These are phyloP conservation scores for Betula pendula DNA, from an alignment of 306 rosid species.

Conservation along the genomic window DNA sequence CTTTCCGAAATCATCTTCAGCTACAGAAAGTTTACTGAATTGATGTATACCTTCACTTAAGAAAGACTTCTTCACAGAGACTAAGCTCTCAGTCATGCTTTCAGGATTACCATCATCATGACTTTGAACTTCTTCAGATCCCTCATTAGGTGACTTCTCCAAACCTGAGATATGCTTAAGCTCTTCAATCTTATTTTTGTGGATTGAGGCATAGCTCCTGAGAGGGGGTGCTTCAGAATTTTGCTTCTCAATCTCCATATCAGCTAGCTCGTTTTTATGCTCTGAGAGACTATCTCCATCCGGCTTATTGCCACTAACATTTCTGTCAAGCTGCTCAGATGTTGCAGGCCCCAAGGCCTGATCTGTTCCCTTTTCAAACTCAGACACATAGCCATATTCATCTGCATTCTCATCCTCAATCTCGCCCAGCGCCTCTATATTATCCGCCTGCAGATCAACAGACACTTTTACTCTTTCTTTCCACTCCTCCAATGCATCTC, in stretches of 20 bases:
- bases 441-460: slow-evolving; percentile 57
- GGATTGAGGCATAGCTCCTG: slow-evolving; percentile 35
- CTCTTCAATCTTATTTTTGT: slow-evolving; percentile 45
- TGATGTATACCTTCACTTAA: slow-evolving; percentile 43
- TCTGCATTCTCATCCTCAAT: slow-evolving; percentile 67
- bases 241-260: slow-evolving; percentile 55
- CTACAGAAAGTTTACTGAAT: slow-evolving; percentile 49
- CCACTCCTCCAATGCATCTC: slow-evolving; percentile 72
- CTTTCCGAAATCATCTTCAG: slow-evolving; percentile 68
- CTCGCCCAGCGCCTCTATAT: slow-evolving; percentile 45
- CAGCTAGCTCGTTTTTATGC: slow-evolving; percentile 34
- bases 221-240: slow-evolving; percentile 41
- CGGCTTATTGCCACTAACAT: slow-evolving; percentile 36
- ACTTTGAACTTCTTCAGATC: slow-evolving; percentile 34
- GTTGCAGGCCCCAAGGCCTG: slow-evolving; percentile 96
- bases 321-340: slow-evolving; percentile 67
- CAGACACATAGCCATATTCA: slow-evolving; percentile 82
- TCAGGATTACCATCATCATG: slow-evolving; percentile 29
- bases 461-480: slow-evolving; percentile 69
- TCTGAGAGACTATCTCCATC: slow-evolving; percentile 40
- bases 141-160: slow-evolving; percentile 45
- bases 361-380: slow-evolving; percentile 71
- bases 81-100: slow-evolving; percentile 49
- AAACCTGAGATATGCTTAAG: slow-evolving; percentile 38
- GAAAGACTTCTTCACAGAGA: slow-evolving; percentile 59